Base-by-base conservation (phyloP, 2,329 filamentous ascomycete species). In the Microdochium trichocladiopsis region DNA sequence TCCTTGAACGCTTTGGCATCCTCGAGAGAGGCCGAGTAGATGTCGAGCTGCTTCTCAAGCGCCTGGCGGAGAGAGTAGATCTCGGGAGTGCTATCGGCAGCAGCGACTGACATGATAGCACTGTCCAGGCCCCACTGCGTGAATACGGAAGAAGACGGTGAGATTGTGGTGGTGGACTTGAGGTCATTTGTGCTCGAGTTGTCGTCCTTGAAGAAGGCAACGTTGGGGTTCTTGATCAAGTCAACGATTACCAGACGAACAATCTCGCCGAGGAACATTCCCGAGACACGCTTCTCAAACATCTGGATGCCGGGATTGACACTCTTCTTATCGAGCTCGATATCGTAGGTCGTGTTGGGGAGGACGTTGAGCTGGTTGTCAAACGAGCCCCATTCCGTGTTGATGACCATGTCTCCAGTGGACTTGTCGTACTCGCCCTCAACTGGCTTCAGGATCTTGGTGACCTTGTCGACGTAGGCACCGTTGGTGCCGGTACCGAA, bases 401-500 rank as follows among this genome's bases (percentile, higher is more conserved):
- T 99, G 72, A 99, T 82, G 53, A 99, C 90, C 94, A 99, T 99
- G 61, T 95, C 84, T 50, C 92, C 91, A 0, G 92, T 95, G 9
- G 83, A 84, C 49, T 76, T 77, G 69, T 96, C 90, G 60, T 88
- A 94, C 4, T 86, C 76, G 57, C 84, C 84, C 55, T 77, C 73
- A 52, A 87, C 73, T 16, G 81, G 73, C 75, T 97, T 99, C 65
- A 84, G 90, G 63, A 97, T 82, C 59, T 90, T 92, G 61, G 79
- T 73, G 18, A 95, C 76, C 75, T 95, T 95, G 77, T 99, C 94
- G 41, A 97, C 87, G 68, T 97, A 99, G 1, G 94, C 94, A 51
- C 94, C 94, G 67, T 99, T 99, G 65, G 93, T 97, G 57, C 93
- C 93, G 2, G 93, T 99, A 60, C 93, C 93, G 62, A 99, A 99